Evolutionary conservation across 768 basidiomycete genomes (phyloP), one percentile per base, ranked within the genome.

Genomic region (Exsudoporus frostii): DNA sequence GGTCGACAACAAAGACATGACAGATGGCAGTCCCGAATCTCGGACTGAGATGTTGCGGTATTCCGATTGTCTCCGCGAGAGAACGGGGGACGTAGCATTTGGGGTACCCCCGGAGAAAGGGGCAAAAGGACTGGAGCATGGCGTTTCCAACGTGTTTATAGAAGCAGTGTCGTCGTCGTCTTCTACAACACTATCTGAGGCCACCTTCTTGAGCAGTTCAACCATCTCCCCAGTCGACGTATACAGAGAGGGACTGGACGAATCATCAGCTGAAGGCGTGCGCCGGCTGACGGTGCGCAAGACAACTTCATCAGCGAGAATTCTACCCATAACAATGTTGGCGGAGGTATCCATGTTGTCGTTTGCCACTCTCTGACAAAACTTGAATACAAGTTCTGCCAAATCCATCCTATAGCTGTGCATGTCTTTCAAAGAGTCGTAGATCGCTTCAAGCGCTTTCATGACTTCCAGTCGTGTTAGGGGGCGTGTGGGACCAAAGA

Each of bases 221-320:
- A 83, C 60, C 58, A 68, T 65, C 33, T 66, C 64, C 50, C 34
- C 13, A 29, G 59, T 53, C 4, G 66, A 50, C 14, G 66, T 40
- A 39, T 59, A 63, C 9, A 41, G 30, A 29, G 57, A 71, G 67
- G 40, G 37, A 42, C 14, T 52, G 48, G 48, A 41, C 20, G 55
- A 29, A n/a, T 48, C 50, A 29, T 57, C 58, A 29, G 45, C 43
- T 19, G 50, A 46, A n/a, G 37, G 48, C 60, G 29, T 46, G 24
- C 67, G 64, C 20, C 53, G 65, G 61, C 83, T 83, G 10, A 76
- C 75, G 32, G 71, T 74, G 45, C 81, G 75, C 41, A 81, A 64
- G 5, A 88, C 86, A 20, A 84, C 74, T 67, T 88, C 88, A 54
- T 90, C 84, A 5, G 81, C 86, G 5, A 89, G 68, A 42, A 89